phyloP scores from a whole-genome alignment of 306 rosid species.

The Cotoneaster glaucophyllus region DNA sequence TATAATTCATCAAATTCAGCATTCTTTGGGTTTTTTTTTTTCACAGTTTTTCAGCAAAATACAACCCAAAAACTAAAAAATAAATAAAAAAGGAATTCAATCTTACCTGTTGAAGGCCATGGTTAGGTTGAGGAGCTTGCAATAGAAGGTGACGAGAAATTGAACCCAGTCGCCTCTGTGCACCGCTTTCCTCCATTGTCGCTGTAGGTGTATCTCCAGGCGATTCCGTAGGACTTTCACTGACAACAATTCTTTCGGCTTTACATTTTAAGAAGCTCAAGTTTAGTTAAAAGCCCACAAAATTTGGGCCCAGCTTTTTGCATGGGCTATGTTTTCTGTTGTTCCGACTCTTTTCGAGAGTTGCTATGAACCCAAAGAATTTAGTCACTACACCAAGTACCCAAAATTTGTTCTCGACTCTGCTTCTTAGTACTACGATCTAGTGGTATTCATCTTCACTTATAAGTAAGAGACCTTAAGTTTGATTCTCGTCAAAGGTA shows the following conservation, averaged over 20 bases:
- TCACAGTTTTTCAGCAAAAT: background rate
- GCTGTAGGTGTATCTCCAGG: background rate
- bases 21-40: background rate
- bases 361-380: background rate
- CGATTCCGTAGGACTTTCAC: background rate
- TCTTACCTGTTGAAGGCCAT: slow-evolving; percentile 22
- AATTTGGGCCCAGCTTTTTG: background rate
- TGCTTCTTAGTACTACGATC: too few species aligned
- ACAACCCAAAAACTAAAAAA: background rate
- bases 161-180: slow-evolving; percentile 27
- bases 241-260: too few species aligned
- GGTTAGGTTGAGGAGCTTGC: background rate
- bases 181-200: slow-evolving; percentile 24
- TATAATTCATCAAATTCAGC: background rate
- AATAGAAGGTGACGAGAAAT: slow-evolving; percentile 28
- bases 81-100: background rate
- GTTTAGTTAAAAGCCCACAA: background rate
- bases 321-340: background rate
- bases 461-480: accelerated
- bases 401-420: too few species aligned
- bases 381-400: background rate
- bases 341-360: background rate
- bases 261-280: too few species aligned
- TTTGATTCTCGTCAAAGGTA: accelerated
- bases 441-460: too few species aligned